Percentiles rank a stretch among this genome's conserved stretches.
Evolutionary conservation across 495 filamentous ascomycete species (phyloP).

Genomic region (Penicillium odoratum): DNA sequence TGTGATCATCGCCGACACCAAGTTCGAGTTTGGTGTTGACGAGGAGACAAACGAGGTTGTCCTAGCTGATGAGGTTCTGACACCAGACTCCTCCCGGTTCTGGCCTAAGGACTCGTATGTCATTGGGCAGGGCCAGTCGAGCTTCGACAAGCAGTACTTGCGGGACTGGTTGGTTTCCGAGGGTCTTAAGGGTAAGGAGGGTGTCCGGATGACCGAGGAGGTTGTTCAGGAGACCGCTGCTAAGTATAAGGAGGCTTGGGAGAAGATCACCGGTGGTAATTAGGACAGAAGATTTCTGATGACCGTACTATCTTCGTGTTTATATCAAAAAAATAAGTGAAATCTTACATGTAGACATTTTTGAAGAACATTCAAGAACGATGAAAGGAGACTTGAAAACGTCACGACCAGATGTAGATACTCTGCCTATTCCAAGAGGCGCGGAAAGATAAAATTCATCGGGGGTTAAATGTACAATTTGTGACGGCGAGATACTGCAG

Average conservation of each 20-base stretch:
- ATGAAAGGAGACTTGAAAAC: conserved; percentile 8
- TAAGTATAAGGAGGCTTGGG: conserved; percentile 70
- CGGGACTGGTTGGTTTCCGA: conserved; percentile 78
- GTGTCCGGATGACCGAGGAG: conserved; percentile 66
- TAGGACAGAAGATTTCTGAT: conserved; percentile 8
- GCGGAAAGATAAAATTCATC: conserved; percentile 2
- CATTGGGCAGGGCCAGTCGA: conserved; percentile 71
- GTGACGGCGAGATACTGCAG: not conserved
- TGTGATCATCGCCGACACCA: conserved; percentile 90
- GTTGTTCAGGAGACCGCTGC: conserved; percentile 61
- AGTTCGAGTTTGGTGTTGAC: conserved; percentile 82
- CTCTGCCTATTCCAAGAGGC: not conserved
- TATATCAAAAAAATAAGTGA: not conserved
- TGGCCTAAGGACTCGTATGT: conserved; percentile 77
- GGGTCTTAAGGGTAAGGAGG: conserved; percentile 69
- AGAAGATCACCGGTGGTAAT: conserved; percentile 62
- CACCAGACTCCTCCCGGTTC: conserved; percentile 83
- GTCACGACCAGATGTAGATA: conserved; percentile 7
- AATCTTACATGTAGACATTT: not conserved
- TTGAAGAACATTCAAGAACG: conserved; percentile 5
- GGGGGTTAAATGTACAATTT: not conserved
- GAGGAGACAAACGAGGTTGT: conserved; percentile 72
- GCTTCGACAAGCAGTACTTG: conserved; percentile 90
- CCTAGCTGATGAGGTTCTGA: conserved; percentile 89
- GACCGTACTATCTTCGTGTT: not conserved